A percentile compares a stretch with the other conserved stretches of the same genome.
Evolutionary conservation across 495 filamentous ascomycete genomes (phyloP).

Genomic region (Talaromyces nanjingensis): DNA sequence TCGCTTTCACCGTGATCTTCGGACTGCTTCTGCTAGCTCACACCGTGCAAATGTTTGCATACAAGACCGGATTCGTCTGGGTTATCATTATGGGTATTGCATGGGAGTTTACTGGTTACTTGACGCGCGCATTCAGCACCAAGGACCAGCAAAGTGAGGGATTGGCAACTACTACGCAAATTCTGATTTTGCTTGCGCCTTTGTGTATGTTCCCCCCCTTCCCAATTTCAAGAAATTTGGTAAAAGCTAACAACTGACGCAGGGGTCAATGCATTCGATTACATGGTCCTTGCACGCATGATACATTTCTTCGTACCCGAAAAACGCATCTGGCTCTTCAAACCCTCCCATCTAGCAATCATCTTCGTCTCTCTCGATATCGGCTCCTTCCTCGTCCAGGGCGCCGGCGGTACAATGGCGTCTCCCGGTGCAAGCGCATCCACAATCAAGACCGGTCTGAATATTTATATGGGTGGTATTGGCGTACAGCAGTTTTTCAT

Average conservation of each 20-base stretch:
- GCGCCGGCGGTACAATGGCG: slow-evolving; percentile 41
- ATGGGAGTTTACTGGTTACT: slow-evolving; percentile 26
- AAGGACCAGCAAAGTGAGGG: slow-evolving; percentile 17
- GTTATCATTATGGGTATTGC: slow-evolving; percentile 28
- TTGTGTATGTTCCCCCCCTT: slow-evolving; percentile 14
- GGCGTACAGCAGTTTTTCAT: slow-evolving; percentile 52
- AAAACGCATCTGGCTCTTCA: slow-evolving; percentile 40
- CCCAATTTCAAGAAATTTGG: no score
- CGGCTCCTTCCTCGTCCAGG: slow-evolving; percentile 57
- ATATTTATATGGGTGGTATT: slow-evolving; percentile 53
- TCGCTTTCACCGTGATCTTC: slow-evolving; percentile 31
- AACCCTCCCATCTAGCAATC: slow-evolving; percentile 39
- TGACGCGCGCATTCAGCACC: slow-evolving; percentile 18
- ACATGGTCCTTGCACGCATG: slow-evolving; percentile 61
- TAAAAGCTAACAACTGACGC: slow-evolving; percentile 20
- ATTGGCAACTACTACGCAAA: slow-evolving; percentile 8
- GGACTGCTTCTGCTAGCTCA: slow-evolving; percentile 28
- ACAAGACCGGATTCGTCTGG: slow-evolving; percentile 33
- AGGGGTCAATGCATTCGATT: slow-evolving; percentile 63
- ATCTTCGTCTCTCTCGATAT: slow-evolving; percentile 61
- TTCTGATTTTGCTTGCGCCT: slow-evolving; percentile 18
- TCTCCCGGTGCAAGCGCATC: slow-evolving; percentile 13
- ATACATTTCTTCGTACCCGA: slow-evolving; percentile 50
- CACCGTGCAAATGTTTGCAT: slow-evolving; percentile 26
- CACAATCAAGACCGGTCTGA: slow-evolving; percentile 28